A percentile compares a stretch with the other conserved stretches of the same genome.
phyloP scores from a whole-genome alignment of 768 basidiomycete genomes.

The Crepidotus variabilis region DNA sequence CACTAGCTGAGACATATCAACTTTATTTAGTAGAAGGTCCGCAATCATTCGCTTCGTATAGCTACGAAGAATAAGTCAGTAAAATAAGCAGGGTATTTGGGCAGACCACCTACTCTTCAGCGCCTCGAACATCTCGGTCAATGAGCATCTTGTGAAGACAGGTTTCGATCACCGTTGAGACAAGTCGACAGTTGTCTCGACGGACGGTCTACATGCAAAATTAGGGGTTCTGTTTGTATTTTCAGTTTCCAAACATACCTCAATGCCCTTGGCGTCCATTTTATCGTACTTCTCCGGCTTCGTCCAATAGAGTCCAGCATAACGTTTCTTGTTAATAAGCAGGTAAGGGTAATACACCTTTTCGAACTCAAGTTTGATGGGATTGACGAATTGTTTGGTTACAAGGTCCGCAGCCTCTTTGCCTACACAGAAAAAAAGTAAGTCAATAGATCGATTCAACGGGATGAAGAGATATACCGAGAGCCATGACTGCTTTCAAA shows the following conservation, averaged over 20 bases:
- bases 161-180: conserved; percentile 96
- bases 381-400: conserved; percentile 85
- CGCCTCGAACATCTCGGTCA: conserved; percentile 88
- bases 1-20: conserved; percentile 99
- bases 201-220: conserved; percentile 74
- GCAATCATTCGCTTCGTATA: conserved; percentile 93
- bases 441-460: background rate
- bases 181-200: conserved; percentile 97
- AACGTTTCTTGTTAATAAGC: conserved; percentile 97
- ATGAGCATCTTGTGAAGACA: conserved; percentile 98
- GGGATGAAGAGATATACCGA: conserved; percentile 51
- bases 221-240: background rate
- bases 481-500: conserved; percentile 80
- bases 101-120: conserved; percentile 72
- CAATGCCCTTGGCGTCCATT: conserved; percentile 99
- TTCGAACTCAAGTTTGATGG: conserved; percentile 99
- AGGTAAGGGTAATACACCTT: conserved; percentile 99
- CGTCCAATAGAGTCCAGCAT: conserved; percentile 98
- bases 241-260: conserved; percentile 48
- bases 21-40: conserved; percentile 91
- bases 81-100: background rate
- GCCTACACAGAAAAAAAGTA: conserved; percentile 40
- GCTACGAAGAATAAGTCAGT: conserved; percentile 34
- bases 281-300: conserved; percentile 94
- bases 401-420: conserved; percentile 91